Percentiles rank a stretch among this genome's conserved stretches.
Evolutionary conservation across 192 early-diverging fungal genomes (phyloP).

Genomic region (Coemansia sp.): DNA sequence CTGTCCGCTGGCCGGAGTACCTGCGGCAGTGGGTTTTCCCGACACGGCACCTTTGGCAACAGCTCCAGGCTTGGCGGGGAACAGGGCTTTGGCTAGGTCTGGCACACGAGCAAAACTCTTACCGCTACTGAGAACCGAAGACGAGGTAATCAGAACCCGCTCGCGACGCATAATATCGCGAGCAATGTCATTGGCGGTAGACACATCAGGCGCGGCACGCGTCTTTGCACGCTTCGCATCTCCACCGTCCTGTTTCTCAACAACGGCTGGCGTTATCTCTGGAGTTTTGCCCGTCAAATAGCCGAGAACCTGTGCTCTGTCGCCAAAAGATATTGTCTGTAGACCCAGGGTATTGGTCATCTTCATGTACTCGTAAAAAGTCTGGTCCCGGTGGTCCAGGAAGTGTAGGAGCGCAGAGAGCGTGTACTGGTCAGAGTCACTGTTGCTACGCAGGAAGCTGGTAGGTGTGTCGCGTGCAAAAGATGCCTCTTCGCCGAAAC

Average conservation of each 20-base stretch:
- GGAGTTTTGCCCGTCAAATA: constrained; percentile 70
- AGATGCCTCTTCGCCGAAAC: constrained; percentile 60
- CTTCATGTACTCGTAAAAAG: constrained; percentile 76
- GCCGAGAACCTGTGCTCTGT: constrained; percentile 71
- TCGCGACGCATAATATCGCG: constrained; percentile 43
- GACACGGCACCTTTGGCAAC: background rate
- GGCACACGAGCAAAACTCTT: constrained; percentile 51
- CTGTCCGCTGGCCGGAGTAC: background rate
- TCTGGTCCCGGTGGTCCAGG: constrained; percentile 64
- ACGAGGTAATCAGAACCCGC: constrained; percentile 36
- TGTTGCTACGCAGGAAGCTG: constrained; percentile 60
- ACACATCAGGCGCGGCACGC: background rate
- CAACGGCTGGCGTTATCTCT: constrained; percentile 12
- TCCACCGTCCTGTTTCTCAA: background rate
- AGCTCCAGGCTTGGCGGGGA: constrained; percentile 30
- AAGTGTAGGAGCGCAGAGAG: constrained; percentile 77
- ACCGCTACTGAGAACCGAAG: constrained; percentile 40
- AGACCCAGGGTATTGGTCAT: constrained; percentile 62
- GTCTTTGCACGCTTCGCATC: constrained; percentile 22
- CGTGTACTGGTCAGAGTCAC: constrained; percentile 67
- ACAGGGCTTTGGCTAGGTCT: constrained; percentile 44
- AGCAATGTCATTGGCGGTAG: constrained; percentile 22
- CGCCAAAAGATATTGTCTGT: constrained; percentile 74
- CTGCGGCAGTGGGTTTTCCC: background rate
- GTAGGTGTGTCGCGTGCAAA: constrained; percentile 66